Evolutionary conservation across 768 basidiomycete species (phyloP), one percentile per base, ranked within the genome.

Genomic region (Tremella yokohamensis): DNA sequence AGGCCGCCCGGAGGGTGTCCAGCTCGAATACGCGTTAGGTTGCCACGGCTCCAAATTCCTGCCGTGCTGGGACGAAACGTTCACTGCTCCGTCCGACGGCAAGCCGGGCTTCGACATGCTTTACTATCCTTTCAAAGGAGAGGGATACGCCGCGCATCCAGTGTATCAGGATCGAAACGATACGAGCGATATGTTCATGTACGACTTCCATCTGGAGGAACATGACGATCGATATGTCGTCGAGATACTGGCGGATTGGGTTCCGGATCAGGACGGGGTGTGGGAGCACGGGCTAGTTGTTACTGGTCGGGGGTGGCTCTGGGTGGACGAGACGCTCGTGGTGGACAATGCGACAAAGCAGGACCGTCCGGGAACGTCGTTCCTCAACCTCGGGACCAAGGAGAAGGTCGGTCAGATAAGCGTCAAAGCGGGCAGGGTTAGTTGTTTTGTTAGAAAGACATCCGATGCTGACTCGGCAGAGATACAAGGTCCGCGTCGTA

Each of bases 321-420:
- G 80, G 77, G 73, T 88, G 22, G 79, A 84, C 60, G 87, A 83
- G 9, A 77, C 85, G 56, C 79, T 88, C 24, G 80, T 88, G 39
- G 84, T 91, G 52, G 88, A 91, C 69, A 90, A 90, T 75, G 88
- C 88, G 84, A 87, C 85, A 11, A 81, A 84, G 26, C 88, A 90
- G 71, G 80, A 80, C 1, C 83, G 82, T 0, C 42, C 42, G 6
- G 42, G 42, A 4, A 18, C 22, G 42, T 18, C 18, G 4, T 45
- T 45, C 42, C 22, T 18, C 22, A 24, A 24, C 42, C 22, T 45
- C 8, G 42, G 42, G 18, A 45, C 42, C 18, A 24, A 45, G 15
- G 42, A 45, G 42, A 45, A 45, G 42, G 42, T 45, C 18, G 42
- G 18, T 8, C 4, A 45, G 15, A 16, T 22, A 6, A 18, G 6